Percentiles rank a stretch among this genome's conserved stretches.
Evolutionary conservation across 2,329 filamentous ascomycete genomes (phyloP).

Genomic region (Ceratocystis destructans): DNA sequence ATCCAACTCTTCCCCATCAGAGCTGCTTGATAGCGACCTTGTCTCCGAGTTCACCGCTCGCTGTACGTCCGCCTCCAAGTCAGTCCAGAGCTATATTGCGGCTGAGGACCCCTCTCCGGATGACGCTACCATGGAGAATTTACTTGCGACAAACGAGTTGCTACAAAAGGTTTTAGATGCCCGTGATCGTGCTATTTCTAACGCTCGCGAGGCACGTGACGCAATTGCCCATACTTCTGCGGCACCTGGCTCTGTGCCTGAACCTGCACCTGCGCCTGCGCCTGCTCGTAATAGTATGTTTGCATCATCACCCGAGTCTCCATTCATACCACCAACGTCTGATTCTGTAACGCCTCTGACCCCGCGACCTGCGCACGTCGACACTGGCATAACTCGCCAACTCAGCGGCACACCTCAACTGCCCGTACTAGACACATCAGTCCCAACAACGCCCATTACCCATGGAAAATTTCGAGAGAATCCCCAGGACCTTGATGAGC

Average conservation of each 20-base stretch:
- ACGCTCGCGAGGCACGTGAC: slow-evolving; percentile 43
- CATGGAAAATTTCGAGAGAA: slow-evolving; percentile 27
- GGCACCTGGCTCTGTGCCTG: slow-evolving; percentile 23
- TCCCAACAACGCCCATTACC: slow-evolving; percentile 12
- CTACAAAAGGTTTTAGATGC: slow-evolving; percentile 68
- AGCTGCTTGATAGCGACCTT: slow-evolving; percentile 71
- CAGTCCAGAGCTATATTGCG: slow-evolving; percentile 75
- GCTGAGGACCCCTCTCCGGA: slow-evolving; percentile 68
- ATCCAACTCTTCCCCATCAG: slow-evolving; percentile 63
- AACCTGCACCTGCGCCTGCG: slow-evolving; percentile 23
- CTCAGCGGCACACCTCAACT: slow-evolving; percentile 17
- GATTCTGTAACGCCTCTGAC: slow-evolving; percentile 3
- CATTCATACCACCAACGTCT: not conserved
- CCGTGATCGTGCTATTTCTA: slow-evolving; percentile 68
- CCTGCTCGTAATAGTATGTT: slow-evolving; percentile 8
- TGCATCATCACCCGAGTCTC: not conserved
- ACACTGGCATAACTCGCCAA: slow-evolving; percentile 23
- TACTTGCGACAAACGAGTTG: slow-evolving; percentile 92
- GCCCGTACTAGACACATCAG: slow-evolving; percentile 26
- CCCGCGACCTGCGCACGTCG: slow-evolving; percentile 24
- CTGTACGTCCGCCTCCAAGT: slow-evolving; percentile 65
- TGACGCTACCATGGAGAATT: slow-evolving; percentile 80
- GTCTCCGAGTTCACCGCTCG: slow-evolving; percentile 84
- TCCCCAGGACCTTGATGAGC: slow-evolving; percentile 22
- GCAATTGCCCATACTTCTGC: slow-evolving; percentile 23